Evolutionary conservation across 2,329 filamentous ascomycete species (phyloP).

Genomic region (Tolypocladium album): DNA sequence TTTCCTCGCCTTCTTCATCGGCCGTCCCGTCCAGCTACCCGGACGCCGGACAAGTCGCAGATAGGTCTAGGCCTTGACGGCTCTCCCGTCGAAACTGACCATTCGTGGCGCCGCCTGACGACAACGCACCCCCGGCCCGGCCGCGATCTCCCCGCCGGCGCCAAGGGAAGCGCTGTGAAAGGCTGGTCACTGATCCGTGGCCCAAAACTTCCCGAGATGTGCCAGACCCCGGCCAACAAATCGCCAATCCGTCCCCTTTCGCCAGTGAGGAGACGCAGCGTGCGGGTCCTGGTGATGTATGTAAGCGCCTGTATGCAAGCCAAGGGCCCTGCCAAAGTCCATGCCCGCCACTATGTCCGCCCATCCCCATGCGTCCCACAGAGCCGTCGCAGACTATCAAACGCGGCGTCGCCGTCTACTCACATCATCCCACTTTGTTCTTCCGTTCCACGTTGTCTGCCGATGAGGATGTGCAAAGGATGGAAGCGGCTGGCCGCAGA

Average conservation of each 20-base stretch:
- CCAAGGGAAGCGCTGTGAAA: slow-evolving; percentile 28
- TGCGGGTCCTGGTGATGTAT: not conserved
- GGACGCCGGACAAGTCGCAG: not conserved
- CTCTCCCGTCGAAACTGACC: not conserved
- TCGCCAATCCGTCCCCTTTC: slow-evolving; percentile 3
- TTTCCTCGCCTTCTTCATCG: not conserved
- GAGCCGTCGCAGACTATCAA: not conserved
- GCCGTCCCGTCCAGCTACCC: not conserved
- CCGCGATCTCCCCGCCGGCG: slow-evolving; percentile 19
- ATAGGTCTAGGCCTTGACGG: not conserved
- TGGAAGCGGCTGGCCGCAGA: slow-evolving; percentile 20
- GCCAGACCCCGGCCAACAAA: slow-evolving; percentile 3
- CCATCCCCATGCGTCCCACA: not conserved
- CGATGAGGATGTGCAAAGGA: not conserved
- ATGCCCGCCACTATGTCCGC: not conserved
- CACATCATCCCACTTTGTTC: not conserved
- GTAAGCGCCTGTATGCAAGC: slow-evolving; percentile 5
- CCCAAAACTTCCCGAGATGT: slow-evolving; percentile 10
- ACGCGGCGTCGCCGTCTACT: not conserved
- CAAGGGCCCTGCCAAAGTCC: not conserved
- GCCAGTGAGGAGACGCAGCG: not conserved
- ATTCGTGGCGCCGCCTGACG: slow-evolving; percentile 2
- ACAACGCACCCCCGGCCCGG: slow-evolving; percentile 4
- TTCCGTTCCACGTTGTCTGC: not conserved
- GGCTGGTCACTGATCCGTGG: slow-evolving; percentile 13